Percentiles rank a stretch among this genome's conserved stretches.
Conservation (phyloP, 2,329 filamentous ascomycete genomes). For the Bipolaris cookei region DNA sequence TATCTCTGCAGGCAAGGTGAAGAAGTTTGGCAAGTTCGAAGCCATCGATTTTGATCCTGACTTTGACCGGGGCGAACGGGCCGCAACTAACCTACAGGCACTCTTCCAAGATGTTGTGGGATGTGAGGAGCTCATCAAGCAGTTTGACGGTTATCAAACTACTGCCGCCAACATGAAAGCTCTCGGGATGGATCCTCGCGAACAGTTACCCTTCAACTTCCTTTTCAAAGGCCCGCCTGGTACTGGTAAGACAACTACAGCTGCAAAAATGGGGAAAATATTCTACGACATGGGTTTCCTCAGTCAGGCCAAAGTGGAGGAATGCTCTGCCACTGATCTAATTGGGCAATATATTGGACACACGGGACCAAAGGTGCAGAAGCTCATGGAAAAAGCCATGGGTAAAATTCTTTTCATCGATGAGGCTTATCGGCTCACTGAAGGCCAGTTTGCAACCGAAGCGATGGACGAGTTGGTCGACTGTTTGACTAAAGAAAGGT, state of each 20-base stretch:
- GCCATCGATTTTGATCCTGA: conserved; percentile 65
- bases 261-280: conserved; percentile 73
- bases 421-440: conserved; percentile 70
- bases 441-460: conserved; percentile 64
- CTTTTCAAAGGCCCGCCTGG: conserved; percentile 69
- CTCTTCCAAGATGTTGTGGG: conserved; percentile 68
- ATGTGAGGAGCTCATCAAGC: conserved; percentile 60
- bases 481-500: conserved; percentile 62
- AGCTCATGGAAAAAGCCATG: conserved; percentile 65
- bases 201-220: conserved; percentile 70
- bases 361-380: conserved; percentile 69
- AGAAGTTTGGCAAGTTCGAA: conserved; percentile 46
- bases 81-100: conserved; percentile 53
- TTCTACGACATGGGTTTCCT: conserved; percentile 78
- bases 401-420: conserved; percentile 75
- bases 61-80: conserved; percentile 59
- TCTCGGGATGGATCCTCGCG: conserved; percentile 61
- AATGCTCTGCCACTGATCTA: conserved; percentile 71
- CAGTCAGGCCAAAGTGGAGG: conserved; percentile 63
- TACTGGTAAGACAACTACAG: conserved; percentile 70
- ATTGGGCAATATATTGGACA: conserved; percentile 73
- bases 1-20: conserved; percentile 36
- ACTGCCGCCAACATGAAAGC: conserved; percentile 59
- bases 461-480: conserved; percentile 62
- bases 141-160: conserved; percentile 63